phyloP scores from a whole-genome alignment of 441 rosid species.

The Isatis lusitanica region DNA sequence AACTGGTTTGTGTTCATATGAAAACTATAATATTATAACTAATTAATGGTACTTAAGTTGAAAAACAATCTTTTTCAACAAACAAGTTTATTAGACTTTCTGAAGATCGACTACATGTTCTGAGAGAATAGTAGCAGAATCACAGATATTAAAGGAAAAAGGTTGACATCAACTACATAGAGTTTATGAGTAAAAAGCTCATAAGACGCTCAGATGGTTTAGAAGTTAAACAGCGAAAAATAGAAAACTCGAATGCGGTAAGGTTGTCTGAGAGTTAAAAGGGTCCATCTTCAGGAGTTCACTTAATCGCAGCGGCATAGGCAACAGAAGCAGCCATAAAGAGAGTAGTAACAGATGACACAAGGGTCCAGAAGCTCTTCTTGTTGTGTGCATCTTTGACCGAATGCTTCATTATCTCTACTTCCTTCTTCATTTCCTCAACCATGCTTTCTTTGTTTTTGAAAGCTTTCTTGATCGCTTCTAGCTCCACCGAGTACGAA shows the following conservation, averaged over 20 bases:
- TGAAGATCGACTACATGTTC: constrained; percentile 31
- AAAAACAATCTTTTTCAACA: neutral
- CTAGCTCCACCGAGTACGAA: constrained; percentile 43
- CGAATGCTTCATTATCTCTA: constrained; percentile 49
- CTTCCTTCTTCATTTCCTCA: constrained; percentile 59
- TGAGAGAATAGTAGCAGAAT: constrained; percentile 28
- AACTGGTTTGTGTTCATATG: neutral
- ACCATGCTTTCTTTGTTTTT: constrained; percentile 50
- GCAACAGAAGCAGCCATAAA: constrained; percentile 71
- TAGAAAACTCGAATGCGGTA: constrained; percentile 12
- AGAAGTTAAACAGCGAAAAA: constrained; percentile 17
- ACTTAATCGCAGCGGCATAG: constrained; percentile 52
- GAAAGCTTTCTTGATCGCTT: constrained; percentile 63
- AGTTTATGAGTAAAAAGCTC: constrained; percentile 19
- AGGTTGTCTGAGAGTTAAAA: constrained; percentile 24
- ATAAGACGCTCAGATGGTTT: constrained; percentile 20
- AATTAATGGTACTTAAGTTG: neutral
- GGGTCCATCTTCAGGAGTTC: constrained; percentile 33
- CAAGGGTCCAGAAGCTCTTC: constrained; percentile 60
- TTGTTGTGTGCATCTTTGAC: constrained; percentile 53
- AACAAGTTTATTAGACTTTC: constrained; percentile 28
- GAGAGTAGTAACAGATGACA: constrained; percentile 70
- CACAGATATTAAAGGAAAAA: constrained; percentile 20
- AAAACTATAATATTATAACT: neutral
- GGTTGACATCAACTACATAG: constrained; percentile 28